Evolutionary conservation across 2,329 filamentous ascomycete genomes (phyloP), one percentile per base, ranked within the genome.

Genomic region (Fusarium brachygibbosum): DNA sequence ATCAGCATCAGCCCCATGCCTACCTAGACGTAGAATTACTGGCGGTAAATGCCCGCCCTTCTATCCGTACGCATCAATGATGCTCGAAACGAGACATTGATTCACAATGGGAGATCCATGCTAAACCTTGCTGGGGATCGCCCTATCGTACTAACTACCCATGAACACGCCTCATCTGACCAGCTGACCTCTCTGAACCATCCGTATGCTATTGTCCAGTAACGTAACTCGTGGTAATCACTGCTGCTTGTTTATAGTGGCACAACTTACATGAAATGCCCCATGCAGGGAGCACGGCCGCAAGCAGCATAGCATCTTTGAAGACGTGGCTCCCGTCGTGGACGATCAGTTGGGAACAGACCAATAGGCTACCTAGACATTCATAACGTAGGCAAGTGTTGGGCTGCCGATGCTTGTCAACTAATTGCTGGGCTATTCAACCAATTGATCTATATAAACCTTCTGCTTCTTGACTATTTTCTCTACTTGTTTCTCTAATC

Each of bases 211-310:
- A 65, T 66, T 58, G 38, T 45, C 68, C 59, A 64, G 54, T 65
- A 52, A 46, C 45, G 55, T 56, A 59, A 49, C 53, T 66, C 31
- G 40, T 48, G 56, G 40, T 28, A 51, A 40, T 40, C 48, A 40
- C 35, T 13, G 48, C 44, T 59, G 44, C 42, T 57, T 50, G 46
- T 52, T 58, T 51, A 44, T 41, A 63, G 71, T 73, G 57, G 61
- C 51, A 74, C 69, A 58, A 66, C 55, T 66, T 68, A 71, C 64
- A 70, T 69, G 37, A 59, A 35, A 56, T 35, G 37, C 45, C 28
- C 31, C 21, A 34, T 48, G 44, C 34, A 41, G 11, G 48, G 38
- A 53, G 52, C 63, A 70, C 58, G 40, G 55, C 66, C 51, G 66
- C 55, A 53, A 69, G 55, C 28, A 49, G 46, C 35, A 38, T 57